These are phyloP conservation scores for Fusarium virguliforme DNA, from an alignment of 2,329 filamentous ascomycete species.

Conservation along the genomic window DNA sequence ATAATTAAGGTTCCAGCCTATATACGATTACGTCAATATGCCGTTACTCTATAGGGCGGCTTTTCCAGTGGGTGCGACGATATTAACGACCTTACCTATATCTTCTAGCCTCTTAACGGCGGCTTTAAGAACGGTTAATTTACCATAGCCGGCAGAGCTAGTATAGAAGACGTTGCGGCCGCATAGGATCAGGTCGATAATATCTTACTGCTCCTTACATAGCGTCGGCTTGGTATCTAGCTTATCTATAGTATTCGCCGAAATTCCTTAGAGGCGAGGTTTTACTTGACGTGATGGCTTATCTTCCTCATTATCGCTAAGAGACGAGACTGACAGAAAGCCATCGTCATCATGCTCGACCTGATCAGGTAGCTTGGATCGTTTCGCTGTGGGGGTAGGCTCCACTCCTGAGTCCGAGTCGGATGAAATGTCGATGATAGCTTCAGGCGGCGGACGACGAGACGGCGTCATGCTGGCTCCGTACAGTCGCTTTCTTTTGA, in stretches of 20 bases:
- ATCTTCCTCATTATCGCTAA: background rate
- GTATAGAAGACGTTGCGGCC: conserved; percentile 76
- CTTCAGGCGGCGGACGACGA: background rate
- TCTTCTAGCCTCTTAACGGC: conserved; percentile 35
- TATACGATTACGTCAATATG: conserved; percentile 70
- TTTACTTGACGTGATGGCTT: background rate
- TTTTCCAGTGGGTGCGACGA: conserved; percentile 73
- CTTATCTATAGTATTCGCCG: background rate
- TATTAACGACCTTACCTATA: conserved; percentile 57
- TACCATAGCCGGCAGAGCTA: conserved; percentile 69
- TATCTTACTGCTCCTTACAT: conserved; percentile 46
- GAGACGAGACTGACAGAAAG: background rate
- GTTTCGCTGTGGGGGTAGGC: background rate
- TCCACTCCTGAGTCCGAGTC: background rate
- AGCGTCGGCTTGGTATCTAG: conserved; percentile 17
- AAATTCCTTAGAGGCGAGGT: background rate
- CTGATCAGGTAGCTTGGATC: background rate
- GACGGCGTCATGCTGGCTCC: background rate
- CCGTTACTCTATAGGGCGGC: conserved; percentile 72
- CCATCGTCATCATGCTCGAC: background rate
- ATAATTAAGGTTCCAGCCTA: conserved; percentile 66
- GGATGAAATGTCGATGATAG: background rate
- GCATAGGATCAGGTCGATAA: conserved; percentile 62
- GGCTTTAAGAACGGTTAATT: conserved; percentile 50
- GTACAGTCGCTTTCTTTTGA: background rate